Evolutionary conservation across 352 stramenopile species (phyloP), one percentile per base, ranked within the genome.

Genomic region (Pythium myriotylum): DNA sequence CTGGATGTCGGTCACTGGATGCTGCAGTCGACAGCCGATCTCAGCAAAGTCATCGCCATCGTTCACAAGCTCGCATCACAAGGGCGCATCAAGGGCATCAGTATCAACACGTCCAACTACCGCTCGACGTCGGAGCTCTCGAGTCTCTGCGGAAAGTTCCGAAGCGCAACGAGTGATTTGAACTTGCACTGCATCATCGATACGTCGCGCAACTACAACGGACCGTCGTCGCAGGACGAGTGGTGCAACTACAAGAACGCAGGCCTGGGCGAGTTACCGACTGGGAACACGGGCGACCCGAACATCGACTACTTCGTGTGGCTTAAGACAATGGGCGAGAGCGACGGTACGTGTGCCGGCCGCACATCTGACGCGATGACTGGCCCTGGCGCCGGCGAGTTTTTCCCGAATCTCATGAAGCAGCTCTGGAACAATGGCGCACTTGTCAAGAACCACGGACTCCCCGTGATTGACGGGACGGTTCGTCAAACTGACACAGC

Each of bases 31-130:
- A 48, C 50, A 7, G 50, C 71, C 24, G 27, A 62, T 29, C 47
- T 59, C 7, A 51, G 14, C 7, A 60, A 50, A 9, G 70, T 89
- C 19, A 67, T 58, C 4, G 61, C 37, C 9, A 71, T 88, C 17
- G 65, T 91, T 52, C 73, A 77, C 23, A 52, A 67, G 29, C 65
- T 89, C 10, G 68, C 62, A 2, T 40, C 23, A 2, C 75, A 62
- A 0, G 75, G 77, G 1, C 63, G 67, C 5, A 42, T 88, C 55
- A 88, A 85, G 50, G 81, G 81, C 9, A 68, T 91, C 22, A 65
- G 77, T 22, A 77, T 91, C 63, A 91, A 91, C 67, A 91, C 81
- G 45, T 86, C 79, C 20, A 91, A 91, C 69, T 89, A 92, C 70
- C 75, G 81, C 4, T 80, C 72, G 2, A 88, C 61, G 10, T 49